Conservation (phyloP, 2,329 filamentous ascomycete species). For the Monilinia vaccinii-corymbosi region DNA sequence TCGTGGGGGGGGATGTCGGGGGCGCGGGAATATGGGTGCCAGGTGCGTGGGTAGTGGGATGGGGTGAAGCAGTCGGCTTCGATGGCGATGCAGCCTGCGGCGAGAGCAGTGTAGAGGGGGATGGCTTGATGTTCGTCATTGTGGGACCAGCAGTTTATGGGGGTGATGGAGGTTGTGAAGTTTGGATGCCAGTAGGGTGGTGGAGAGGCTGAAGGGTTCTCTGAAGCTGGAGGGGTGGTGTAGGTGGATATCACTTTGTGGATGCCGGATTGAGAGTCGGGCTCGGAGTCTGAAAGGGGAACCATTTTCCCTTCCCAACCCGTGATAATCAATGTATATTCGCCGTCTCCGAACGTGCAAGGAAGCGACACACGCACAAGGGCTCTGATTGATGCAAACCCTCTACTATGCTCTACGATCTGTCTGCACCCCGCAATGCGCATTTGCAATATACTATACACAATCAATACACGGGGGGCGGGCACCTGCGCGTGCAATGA, state of each 20-base stretch:
- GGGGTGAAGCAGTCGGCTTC: conserved; percentile 40
- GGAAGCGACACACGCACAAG: too few species aligned
- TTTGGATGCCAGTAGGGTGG: not conserved
- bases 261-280: not conserved
- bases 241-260: not conserved
- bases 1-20: not conserved
- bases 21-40: not conserved
- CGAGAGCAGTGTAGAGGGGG: conserved; percentile 42
- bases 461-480: too few species aligned
- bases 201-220: not conserved
- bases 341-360: too few species aligned
- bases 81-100: conserved; percentile 46
- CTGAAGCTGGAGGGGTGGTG: not conserved
- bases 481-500: too few species aligned
- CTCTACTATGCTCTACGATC: too few species aligned
- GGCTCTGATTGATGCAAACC: too few species aligned
- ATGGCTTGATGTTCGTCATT: conserved; percentile 48
- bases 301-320: too few species aligned
- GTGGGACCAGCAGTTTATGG: conserved; percentile 32
- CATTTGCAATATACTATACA: too few species aligned
- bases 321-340: too few species aligned
- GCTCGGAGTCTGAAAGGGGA: not conserved
- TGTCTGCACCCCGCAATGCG: too few species aligned
- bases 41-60: not conserved
- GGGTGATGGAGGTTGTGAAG: conserved; percentile 5